Percentiles rank a stretch among this genome's conserved stretches.
Evolutionary conservation across 768 basidiomycete genomes (phyloP).

Genomic region (Lactifluus piperatus): DNA sequence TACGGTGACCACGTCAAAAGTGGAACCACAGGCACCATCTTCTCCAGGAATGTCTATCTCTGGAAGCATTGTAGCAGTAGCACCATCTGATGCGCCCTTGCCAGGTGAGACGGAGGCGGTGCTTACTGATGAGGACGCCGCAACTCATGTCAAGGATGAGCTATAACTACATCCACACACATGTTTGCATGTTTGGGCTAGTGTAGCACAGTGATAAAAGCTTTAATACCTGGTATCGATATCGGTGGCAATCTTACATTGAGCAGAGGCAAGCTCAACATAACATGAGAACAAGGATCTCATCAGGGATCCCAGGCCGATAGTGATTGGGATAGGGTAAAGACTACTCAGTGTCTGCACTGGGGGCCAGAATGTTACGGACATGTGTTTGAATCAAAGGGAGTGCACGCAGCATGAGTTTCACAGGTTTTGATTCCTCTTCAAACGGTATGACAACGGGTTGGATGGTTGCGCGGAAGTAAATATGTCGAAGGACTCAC

Average conservation of each 20-base stretch:
- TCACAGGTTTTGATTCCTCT: conserved; percentile 71
- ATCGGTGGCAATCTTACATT: conserved; percentile 4
- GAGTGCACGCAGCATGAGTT: conserved; percentile 43
- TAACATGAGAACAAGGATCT: neutral
- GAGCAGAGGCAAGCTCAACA: neutral
- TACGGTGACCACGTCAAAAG: neutral
- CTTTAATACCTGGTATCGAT: conserved; percentile 16
- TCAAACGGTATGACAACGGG: neutral
- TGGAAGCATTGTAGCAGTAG: neutral
- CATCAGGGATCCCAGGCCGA: neutral
- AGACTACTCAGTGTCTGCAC: neutral
- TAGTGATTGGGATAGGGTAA: neutral
- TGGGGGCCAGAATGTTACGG: conserved; percentile 5
- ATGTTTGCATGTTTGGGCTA: neutral
- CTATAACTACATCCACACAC: conserved; percentile 1
- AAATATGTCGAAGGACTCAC: conserved; percentile 32
- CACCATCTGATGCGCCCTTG: neutral
- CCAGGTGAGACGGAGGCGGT: neutral
- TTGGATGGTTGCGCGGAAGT: neutral
- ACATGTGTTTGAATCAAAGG: conserved; percentile 19
- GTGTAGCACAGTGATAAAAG: conserved; percentile 2
- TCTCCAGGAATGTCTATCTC: neutral
- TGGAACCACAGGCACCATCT: neutral
- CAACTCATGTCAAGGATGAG: conserved; percentile 13
- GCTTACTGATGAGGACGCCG: neutral